phyloP scores from a whole-genome alignment of 2,329 filamentous ascomycete genomes.

The Tolypocladium inflatum region DNA sequence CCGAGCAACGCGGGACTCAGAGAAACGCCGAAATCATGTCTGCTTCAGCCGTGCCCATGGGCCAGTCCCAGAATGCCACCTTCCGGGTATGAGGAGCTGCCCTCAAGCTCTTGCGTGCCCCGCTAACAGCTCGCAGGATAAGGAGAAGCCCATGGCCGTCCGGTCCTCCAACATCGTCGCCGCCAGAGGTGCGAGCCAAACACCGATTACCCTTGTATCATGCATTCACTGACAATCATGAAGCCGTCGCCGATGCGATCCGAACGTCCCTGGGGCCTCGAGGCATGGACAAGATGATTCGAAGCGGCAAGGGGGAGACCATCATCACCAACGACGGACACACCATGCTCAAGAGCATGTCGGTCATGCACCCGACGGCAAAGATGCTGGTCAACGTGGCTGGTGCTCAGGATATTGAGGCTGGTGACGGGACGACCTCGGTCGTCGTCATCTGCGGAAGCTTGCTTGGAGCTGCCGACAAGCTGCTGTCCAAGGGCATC shows the following conservation, averaged over 20 bases:
- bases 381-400: constrained; percentile 99
- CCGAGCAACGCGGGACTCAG: constrained; percentile 14
- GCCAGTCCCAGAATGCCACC: constrained; percentile 39
- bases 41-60: constrained; percentile 27
- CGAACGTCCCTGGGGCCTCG: constrained; percentile 91
- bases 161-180: constrained; percentile 95
- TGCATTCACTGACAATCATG: constrained; percentile 2
- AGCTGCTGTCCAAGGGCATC: constrained; percentile 83
- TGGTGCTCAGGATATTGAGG: constrained; percentile 95
- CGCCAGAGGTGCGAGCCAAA: constrained; percentile 64
- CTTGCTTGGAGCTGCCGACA: constrained; percentile 85
- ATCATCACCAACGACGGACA: constrained; percentile 99
- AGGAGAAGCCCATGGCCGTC: constrained; percentile 98
- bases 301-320: constrained; percentile 90
- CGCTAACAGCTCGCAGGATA: constrained; percentile 47
- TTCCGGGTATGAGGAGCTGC: constrained; percentile 41
- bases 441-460: constrained; percentile 97
- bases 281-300: constrained; percentile 99
- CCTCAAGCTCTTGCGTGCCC: constrained; percentile 24
- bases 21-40: constrained; percentile 36
- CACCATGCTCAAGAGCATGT: constrained; percentile 99
- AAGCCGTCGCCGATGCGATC: constrained; percentile 95
- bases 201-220: background rate
- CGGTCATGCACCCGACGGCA: constrained; percentile 97
- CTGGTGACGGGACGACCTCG: constrained; percentile 94